Conservation (phyloP, 1,284 basidiomycete species). For the Apiotrichum sp. region DNA sequence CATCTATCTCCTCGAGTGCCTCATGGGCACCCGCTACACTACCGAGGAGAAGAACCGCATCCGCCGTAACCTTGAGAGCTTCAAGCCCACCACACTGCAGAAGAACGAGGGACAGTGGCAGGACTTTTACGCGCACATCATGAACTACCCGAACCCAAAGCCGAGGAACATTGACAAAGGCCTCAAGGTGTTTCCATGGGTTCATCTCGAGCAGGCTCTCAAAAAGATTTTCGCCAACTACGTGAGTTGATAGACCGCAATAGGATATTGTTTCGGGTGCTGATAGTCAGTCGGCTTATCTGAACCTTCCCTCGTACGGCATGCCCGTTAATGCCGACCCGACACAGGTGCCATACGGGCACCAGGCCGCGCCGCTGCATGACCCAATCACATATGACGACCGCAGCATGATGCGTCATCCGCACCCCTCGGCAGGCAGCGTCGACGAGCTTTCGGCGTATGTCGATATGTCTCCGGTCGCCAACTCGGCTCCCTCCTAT, state of each 20-base stretch:
- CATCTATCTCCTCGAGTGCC: constrained; percentile 82
- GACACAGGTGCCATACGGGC: constrained; percentile 7
- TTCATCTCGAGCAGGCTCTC: constrained; percentile 66
- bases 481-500: background rate
- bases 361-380: constrained; percentile 4
- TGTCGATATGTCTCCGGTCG: constrained; percentile 1
- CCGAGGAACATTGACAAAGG: constrained; percentile 97
- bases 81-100: constrained; percentile 81
- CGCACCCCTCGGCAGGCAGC: background rate
- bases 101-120: constrained; percentile 59
- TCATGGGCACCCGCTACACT: constrained; percentile 75
- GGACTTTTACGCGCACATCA: constrained; percentile 85
- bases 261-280: no score
- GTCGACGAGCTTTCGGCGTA: constrained; percentile 2
- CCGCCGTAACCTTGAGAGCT: constrained; percentile 84
- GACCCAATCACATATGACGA: constrained; percentile 13
- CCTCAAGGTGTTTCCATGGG: constrained; percentile 96
- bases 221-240: constrained; percentile 95
- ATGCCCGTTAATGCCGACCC: background rate
- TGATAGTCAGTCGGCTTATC: constrained; percentile 5
- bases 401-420: constrained; percentile 1
- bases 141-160: constrained; percentile 89
- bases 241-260: constrained; percentile 52
- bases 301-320: constrained; percentile 3
- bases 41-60: constrained; percentile 97